A percentile compares a stretch with the other conserved stretches of the same genome.
Evolutionary conservation across 1,284 basidiomycete species (phyloP).

Genomic region (Ganoderma sinense): DNA sequence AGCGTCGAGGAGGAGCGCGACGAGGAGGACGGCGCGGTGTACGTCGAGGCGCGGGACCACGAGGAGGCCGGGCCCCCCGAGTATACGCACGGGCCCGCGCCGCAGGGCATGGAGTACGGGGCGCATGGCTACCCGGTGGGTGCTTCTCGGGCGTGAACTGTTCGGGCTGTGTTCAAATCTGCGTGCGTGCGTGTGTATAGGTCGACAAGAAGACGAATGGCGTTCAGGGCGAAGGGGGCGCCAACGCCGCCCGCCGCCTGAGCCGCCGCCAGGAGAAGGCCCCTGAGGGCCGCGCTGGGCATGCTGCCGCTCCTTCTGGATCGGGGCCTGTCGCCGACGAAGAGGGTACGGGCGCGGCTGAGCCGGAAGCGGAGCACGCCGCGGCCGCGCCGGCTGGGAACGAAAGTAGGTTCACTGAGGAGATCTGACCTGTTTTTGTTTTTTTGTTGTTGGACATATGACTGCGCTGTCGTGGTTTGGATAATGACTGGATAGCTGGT

Average conservation of each 20-base stretch:
- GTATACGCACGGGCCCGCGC: constrained; percentile 57
- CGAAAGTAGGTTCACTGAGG: constrained; percentile 20
- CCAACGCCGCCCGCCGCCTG: constrained; percentile 49
- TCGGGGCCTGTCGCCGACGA: constrained; percentile 29
- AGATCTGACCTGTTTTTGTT: constrained; percentile 3
- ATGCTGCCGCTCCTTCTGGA: constrained; percentile 24
- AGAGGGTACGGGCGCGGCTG: constrained; percentile 23
- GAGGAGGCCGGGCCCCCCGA: constrained; percentile 57
- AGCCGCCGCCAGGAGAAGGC: constrained; percentile 77
- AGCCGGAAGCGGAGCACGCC: constrained; percentile 41
- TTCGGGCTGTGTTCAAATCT: neutral
- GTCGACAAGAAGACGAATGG: constrained; percentile 40
- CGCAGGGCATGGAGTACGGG: constrained; percentile 36
- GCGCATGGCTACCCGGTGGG: constrained; percentile 72
- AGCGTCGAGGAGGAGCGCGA: constrained; percentile 83
- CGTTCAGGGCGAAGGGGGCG: constrained; percentile 34
- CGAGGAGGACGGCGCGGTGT: constrained; percentile 62
- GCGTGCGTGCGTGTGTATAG: constrained; percentile 24
- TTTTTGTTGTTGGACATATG: neutral
- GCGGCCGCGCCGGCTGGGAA: neutral
- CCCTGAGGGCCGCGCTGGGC: constrained; percentile 59
- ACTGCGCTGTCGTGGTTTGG: neutral
- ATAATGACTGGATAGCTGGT: neutral
- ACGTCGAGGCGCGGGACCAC: constrained; percentile 49
- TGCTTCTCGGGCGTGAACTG: too few relatives aligned